Conservation (phyloP, 495 filamentous ascomycete species). For the Staphylotrichum tortipilum region DNA sequence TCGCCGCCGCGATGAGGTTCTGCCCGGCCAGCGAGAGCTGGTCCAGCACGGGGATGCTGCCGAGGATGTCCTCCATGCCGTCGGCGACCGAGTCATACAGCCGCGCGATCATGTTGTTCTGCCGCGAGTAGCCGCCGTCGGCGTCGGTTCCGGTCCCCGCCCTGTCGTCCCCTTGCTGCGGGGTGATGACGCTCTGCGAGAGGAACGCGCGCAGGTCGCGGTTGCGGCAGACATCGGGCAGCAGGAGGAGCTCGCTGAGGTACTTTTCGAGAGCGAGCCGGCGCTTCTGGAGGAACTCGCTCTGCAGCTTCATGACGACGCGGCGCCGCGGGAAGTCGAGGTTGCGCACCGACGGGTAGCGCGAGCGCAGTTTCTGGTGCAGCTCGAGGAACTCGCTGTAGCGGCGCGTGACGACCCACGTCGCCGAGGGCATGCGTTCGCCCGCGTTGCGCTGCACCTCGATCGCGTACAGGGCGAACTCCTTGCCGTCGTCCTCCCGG, state of each 20-base stretch:
- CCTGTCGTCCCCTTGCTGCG: conserved; percentile 23
- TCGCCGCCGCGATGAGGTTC: conserved; percentile 83
- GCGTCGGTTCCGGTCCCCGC: conserved; percentile 35
- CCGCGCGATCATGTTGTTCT: conserved; percentile 81
- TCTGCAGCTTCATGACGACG: conserved; percentile 92
- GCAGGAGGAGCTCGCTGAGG: conserved; percentile 68
- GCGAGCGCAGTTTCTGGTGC: conserved; percentile 74
- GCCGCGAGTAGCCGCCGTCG: conserved; percentile 37
- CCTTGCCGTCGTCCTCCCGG: conserved; percentile 82
- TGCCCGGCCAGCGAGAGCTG: conserved; percentile 89
- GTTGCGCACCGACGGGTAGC: conserved; percentile 77
- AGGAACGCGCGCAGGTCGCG: conserved; percentile 89
- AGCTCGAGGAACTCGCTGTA: conserved; percentile 98
- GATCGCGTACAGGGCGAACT: conserved; percentile 87
- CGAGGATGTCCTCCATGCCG: conserved; percentile 94
- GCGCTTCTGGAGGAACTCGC: conserved; percentile 87
- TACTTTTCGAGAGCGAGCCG: conserved; percentile 77
- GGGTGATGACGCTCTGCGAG: conserved; percentile 70
- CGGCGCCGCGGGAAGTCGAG: conserved; percentile 87
- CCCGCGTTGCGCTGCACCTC: conserved; percentile 85
- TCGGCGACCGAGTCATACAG: conserved; percentile 95
- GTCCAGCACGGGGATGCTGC: conserved; percentile 91
- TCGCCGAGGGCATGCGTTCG: conserved; percentile 78
- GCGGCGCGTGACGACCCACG: conserved; percentile 69
- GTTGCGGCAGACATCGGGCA: conserved; percentile 90